Percentiles rank a stretch among this genome's conserved stretches.
Conservation (phyloP, 768 basidiomycete genomes). For the Hygrophoropsis aurantiaca region DNA sequence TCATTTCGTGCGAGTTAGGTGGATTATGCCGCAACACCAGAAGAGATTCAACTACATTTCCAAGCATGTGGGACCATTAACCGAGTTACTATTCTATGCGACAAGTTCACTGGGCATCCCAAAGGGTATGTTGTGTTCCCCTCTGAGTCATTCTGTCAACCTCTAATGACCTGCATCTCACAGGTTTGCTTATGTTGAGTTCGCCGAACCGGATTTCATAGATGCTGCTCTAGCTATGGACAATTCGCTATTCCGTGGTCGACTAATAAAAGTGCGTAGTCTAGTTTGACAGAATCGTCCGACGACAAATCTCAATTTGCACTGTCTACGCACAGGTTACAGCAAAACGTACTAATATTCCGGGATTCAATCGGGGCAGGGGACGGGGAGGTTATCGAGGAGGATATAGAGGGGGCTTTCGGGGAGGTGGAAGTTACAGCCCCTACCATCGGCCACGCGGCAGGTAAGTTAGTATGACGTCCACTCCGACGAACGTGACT, state of each 20-base stretch:
- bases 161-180: slow-evolving; percentile 6
- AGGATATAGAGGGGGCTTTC: slow-evolving; percentile 59
- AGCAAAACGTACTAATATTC: slow-evolving; percentile 93
- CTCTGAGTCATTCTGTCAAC: not conserved
- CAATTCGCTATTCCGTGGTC: slow-evolving; percentile 92
- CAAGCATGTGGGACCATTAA: slow-evolving; percentile 98
- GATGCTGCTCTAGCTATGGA: slow-evolving; percentile 91
- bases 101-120: slow-evolving; percentile 99
- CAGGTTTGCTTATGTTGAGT: slow-evolving; percentile 98
- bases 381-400: slow-evolving; percentile 70
- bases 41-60: slow-evolving; percentile 97
- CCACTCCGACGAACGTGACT: slow-evolving; percentile 12
- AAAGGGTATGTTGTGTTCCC: slow-evolving; percentile 70
- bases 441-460: slow-evolving; percentile 70
- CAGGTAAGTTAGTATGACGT: slow-evolving; percentile 49
- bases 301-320: not conserved
- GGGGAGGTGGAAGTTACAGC: slow-evolving; percentile 50
- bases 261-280: slow-evolving; percentile 81
- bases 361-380: slow-evolving; percentile 84
- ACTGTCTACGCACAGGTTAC: slow-evolving; percentile 66
- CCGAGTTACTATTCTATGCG: slow-evolving; percentile 97
- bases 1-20: slow-evolving; percentile 57
- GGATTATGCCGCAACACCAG: slow-evolving; percentile 95
- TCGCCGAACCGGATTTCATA: slow-evolving; percentile 89
- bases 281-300: slow-evolving; percentile 1